Evolutionary conservation across 208 protist species (phyloP).

Genomic region (Crithidia expoeki): DNA sequence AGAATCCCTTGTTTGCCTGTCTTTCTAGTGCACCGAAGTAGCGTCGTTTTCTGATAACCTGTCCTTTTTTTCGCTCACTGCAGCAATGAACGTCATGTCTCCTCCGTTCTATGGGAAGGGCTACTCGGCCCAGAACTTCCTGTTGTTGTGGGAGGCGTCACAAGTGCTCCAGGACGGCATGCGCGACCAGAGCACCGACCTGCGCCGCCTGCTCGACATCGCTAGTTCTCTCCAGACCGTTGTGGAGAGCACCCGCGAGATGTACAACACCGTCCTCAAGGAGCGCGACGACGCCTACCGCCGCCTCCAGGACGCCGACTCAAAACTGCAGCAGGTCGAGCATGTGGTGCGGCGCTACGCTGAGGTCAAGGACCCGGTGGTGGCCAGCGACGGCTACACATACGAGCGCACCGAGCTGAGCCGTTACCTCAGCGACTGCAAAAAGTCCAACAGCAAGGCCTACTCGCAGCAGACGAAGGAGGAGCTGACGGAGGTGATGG

Average conservation of each 20-base stretch:
- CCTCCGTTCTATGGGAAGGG: slow-evolving; percentile 28
- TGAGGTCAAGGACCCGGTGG: slow-evolving; percentile 72
- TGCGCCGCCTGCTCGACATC: slow-evolving; percentile 50
- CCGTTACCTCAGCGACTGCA: slow-evolving; percentile 79
- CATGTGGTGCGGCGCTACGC: slow-evolving; percentile 72
- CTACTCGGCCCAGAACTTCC: slow-evolving; percentile 26
- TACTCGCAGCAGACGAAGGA: slow-evolving; percentile 89
- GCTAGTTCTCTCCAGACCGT: slow-evolving; percentile 48
- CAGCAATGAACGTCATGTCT: slow-evolving; percentile 32
- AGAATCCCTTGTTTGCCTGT: neutral
- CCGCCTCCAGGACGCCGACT: slow-evolving; percentile 57
- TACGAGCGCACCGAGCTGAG: slow-evolving; percentile 75
- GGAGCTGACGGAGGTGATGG: slow-evolving; percentile 79
- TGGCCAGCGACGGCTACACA: slow-evolving; percentile 89
- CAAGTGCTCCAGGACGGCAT: slow-evolving; percentile 60
- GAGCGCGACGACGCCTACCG: slow-evolving; percentile 61
- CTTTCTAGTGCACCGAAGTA: neutral
- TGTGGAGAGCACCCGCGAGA: slow-evolving; percentile 62
- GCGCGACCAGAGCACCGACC: slow-evolving; percentile 31
- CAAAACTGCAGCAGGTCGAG: slow-evolving; percentile 66
- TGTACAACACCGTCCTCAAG: slow-evolving; percentile 73
- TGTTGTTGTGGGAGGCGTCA: slow-evolving; percentile 58
- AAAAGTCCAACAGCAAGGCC: slow-evolving; percentile 70
- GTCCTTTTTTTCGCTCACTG: slow-evolving; percentile 2
- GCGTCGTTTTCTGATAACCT: too few relatives aligned